These are phyloP conservation scores for Meira miltonrushii DNA, from an alignment of 1,284 basidiomycete species.

Conservation along the genomic window DNA sequence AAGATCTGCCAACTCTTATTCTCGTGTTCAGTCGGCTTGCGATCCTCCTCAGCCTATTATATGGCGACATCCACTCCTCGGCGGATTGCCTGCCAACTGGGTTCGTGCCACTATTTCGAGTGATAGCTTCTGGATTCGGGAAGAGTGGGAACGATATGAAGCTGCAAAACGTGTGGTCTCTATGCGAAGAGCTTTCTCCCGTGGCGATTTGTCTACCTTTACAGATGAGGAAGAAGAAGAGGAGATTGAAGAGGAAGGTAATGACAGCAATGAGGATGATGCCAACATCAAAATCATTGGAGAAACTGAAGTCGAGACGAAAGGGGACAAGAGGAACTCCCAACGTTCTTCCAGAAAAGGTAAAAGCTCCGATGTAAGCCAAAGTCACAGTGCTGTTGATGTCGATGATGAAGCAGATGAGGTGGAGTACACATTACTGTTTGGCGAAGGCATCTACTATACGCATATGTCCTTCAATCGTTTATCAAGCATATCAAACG, in stretches of 20 bases:
- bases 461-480: conserved; percentile 65
- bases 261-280: conserved; percentile 9
- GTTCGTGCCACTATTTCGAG: conserved; percentile 69
- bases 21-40: neutral
- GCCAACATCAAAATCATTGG: neutral
- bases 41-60: conserved; percentile 58
- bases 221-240: neutral
- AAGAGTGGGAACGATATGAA: conserved; percentile 74
- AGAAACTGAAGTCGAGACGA: neutral
- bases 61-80: conserved; percentile 47
- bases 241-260: neutral
- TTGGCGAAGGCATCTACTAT: conserved; percentile 77
- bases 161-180: conserved; percentile 68
- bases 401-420: conserved; percentile 32
- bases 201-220: neutral
- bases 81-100: conserved; percentile 69
- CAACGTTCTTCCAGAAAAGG: neutral
- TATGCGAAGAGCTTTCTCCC: neutral
- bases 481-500: conserved; percentile 29
- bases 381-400: neutral
- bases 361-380: neutral
- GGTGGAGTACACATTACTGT: conserved; percentile 58
- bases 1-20: neutral
- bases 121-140: conserved; percentile 72
- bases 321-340: neutral